These are phyloP conservation scores for Ganoderma multipileum DNA, from an alignment of 1,284 basidiomycete species.

Conservation along the genomic window DNA sequence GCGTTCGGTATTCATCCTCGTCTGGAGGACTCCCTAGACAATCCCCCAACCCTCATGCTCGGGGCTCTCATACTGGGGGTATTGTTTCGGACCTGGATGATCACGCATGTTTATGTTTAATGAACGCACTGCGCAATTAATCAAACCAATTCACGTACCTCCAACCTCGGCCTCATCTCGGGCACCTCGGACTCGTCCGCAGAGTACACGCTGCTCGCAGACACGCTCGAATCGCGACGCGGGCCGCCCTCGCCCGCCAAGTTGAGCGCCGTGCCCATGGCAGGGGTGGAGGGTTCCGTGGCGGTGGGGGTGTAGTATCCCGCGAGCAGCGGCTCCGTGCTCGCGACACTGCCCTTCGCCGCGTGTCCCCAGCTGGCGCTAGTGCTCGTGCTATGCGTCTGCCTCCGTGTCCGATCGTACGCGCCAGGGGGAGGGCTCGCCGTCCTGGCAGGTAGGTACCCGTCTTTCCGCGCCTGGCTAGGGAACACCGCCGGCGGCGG, in stretches of 20 bases:
- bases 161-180: slow-evolving; percentile 18
- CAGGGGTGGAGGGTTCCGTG: slow-evolving; percentile 37
- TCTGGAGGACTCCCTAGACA: slow-evolving; percentile 16
- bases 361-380: slow-evolving; percentile 45
- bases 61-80: slow-evolving; percentile 7
- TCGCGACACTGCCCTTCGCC: slow-evolving; percentile 61
- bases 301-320: slow-evolving; percentile 44
- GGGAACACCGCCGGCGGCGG: slow-evolving; percentile 35
- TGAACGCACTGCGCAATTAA: background rate
- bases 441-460: slow-evolving; percentile 54
- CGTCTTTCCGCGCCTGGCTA: slow-evolving; percentile 41
- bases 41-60: background rate
- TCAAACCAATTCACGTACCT: slow-evolving; percentile 12
- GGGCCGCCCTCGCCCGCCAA: slow-evolving; percentile 44
- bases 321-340: slow-evolving; percentile 68
- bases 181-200: slow-evolving; percentile 18
- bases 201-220: slow-evolving; percentile 24
- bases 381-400: slow-evolving; percentile 39
- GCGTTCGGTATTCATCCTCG: slow-evolving; percentile 8
- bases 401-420: slow-evolving; percentile 24
- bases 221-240: slow-evolving; percentile 27
- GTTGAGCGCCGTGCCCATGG: slow-evolving; percentile 25
- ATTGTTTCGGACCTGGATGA: slow-evolving; percentile 37
- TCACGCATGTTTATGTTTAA: background rate
- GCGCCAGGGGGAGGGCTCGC: slow-evolving; percentile 51